Evolutionary conservation across 1,284 basidiomycete genomes (phyloP).

Genomic region (Microbotryum scabiosae): DNA sequence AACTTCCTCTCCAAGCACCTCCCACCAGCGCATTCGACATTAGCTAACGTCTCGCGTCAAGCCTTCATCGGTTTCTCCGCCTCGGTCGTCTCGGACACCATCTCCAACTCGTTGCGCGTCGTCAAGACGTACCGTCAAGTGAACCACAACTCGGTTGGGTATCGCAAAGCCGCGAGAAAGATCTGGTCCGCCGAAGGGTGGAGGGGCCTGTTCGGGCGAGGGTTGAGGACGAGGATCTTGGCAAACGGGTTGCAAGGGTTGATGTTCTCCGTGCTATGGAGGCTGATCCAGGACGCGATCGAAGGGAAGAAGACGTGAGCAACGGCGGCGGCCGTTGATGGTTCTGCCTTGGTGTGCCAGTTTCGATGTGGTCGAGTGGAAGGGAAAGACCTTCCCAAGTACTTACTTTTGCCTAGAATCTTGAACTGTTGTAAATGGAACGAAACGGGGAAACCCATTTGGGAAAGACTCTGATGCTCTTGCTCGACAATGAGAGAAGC

Average conservation of each 20-base stretch:
- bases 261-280: constrained; percentile 78
- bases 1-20: constrained; percentile 62
- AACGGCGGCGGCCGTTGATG: no score
- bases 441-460: no score
- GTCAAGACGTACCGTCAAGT: constrained; percentile 88
- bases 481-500: no score
- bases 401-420: no score
- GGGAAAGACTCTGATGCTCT: no score
- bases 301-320: neutral
- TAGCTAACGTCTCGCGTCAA: constrained; percentile 53
- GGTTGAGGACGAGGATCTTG: constrained; percentile 58
- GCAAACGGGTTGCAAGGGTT: constrained; percentile 79
- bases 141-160: constrained; percentile 65
- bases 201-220: constrained; percentile 63
- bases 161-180: constrained; percentile 55
- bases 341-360: no score
- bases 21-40: constrained; percentile 40
- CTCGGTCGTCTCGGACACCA: constrained; percentile 67
- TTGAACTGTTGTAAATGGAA: no score
- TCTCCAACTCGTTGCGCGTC: constrained; percentile 79
- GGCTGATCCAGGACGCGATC: constrained; percentile 58
- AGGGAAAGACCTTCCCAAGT: no score
- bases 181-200: constrained; percentile 60
- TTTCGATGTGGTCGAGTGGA: no score
- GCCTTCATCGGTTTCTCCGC: constrained; percentile 80